Percentiles rank a stretch among this genome's conserved stretches.
These are phyloP conservation scores for Acacia melanoxylon DNA, from an alignment of 306 rosid genomes.

Conservation along the genomic window DNA sequence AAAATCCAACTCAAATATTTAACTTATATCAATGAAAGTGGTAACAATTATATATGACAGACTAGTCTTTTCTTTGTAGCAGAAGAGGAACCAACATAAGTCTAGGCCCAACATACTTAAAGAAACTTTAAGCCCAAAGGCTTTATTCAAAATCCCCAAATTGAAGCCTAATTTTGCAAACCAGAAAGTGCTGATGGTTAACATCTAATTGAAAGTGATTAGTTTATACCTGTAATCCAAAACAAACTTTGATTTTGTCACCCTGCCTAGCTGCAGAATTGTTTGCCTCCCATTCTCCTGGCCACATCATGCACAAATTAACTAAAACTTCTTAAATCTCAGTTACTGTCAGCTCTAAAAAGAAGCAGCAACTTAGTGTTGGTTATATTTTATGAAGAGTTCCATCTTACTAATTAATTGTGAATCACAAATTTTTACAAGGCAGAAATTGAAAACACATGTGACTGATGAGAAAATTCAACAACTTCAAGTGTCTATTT, in stretches of 20 bases:
- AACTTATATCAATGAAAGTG: background rate
- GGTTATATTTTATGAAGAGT: background rate
- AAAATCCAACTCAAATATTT: background rate
- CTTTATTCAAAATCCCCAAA: background rate
- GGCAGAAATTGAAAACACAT: background rate
- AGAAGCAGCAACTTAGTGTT: background rate
- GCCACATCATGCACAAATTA: conserved; percentile 13
- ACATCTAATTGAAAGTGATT: background rate
- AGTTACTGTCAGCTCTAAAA: background rate
- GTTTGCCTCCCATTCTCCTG: conserved; percentile 84
- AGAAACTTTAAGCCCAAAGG: background rate
- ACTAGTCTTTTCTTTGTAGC: background rate
- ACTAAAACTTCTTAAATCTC: conserved; percentile 4
- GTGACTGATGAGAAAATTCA: background rate
- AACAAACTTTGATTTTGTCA: conserved; percentile 69
- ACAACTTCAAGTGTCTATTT: background rate
- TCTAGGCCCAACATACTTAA: background rate
- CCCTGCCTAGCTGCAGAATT: conserved; percentile 83
- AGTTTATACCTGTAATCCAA: conserved; percentile 83
- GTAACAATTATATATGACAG: background rate
- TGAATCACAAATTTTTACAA: background rate
- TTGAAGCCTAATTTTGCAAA: background rate
- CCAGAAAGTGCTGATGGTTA: background rate
- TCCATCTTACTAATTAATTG: background rate
- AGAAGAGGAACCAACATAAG: background rate